A percentile compares a stretch with the other conserved stretches of the same genome.
Conservation (phyloP, 257 asterid genomes). For the Avicennia marina region DNA sequence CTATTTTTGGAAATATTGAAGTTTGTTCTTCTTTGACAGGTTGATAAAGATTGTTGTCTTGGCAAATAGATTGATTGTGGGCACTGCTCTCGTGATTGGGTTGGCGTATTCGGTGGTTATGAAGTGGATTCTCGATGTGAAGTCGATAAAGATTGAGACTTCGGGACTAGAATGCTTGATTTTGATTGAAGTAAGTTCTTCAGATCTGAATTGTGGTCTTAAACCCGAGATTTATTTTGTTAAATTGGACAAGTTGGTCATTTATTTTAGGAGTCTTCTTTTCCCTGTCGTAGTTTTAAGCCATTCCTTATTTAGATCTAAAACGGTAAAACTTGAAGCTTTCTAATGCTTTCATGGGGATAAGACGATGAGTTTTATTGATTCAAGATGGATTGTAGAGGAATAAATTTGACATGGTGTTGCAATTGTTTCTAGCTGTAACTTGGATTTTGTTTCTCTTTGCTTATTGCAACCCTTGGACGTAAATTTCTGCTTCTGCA, state of each 20-base stretch:
- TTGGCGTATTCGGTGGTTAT: neutral
- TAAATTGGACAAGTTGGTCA: conserved; percentile 18
- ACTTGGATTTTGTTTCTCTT: conserved; percentile 9
- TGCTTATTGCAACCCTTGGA: conserved; percentile 12
- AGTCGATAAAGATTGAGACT: conserved; percentile 9
- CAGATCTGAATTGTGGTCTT: conserved; percentile 54
- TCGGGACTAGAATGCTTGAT: conserved; percentile 7
- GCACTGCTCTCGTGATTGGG: conserved; percentile 11
- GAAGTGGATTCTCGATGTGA: conserved; percentile 21
- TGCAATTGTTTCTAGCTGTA: conserved; percentile 7
- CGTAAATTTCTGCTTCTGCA: conserved; percentile 3
- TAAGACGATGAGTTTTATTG: conserved; percentile 8
- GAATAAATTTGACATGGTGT: conserved; percentile 3
- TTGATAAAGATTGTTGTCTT: conserved; percentile 11
- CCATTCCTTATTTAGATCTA: conserved; percentile 40
- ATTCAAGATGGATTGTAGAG: conserved; percentile 18
- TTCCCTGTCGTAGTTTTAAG: neutral
- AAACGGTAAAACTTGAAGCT: conserved; percentile 21
- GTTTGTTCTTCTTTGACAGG: conserved; percentile 2
- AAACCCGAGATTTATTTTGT: conserved; percentile 6
- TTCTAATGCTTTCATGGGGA: conserved; percentile 13
- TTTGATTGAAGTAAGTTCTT: conserved; percentile 46
- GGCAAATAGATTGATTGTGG: conserved; percentile 1
- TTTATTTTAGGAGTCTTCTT: conserved; percentile 1
- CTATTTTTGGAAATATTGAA: neutral